These are phyloP conservation scores for Phlyctochytrium bullatum DNA, from an alignment of 192 early-diverging fungal genomes.

Conservation along the genomic window DNA sequence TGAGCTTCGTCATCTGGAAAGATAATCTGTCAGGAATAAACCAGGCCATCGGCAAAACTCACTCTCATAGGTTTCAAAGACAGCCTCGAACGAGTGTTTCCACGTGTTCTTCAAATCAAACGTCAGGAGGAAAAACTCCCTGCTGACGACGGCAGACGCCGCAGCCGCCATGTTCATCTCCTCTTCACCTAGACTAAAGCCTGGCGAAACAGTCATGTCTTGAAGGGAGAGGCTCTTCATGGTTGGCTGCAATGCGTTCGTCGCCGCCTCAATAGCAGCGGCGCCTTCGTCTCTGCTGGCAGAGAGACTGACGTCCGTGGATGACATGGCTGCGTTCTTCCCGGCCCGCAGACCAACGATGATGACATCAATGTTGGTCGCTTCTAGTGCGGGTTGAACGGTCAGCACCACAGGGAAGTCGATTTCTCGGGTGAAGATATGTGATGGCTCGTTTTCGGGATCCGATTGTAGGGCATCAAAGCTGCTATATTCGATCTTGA, in stretches of 20 bases:
- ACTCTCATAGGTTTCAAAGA: slow-evolving; percentile 68
- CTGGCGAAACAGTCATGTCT: not conserved
- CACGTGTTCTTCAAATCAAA: slow-evolving; percentile 76
- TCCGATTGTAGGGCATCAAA: slow-evolving; percentile 11
- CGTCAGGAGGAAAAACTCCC: slow-evolving; percentile 71
- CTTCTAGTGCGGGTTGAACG: slow-evolving; percentile 61
- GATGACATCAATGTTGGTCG: slow-evolving; percentile 64
- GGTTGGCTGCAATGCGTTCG: not conserved
- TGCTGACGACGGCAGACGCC: not conserved
- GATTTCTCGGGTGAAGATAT: slow-evolving; percentile 67
- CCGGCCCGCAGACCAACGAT: slow-evolving; percentile 1
- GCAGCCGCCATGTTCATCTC: slow-evolving; percentile 36
- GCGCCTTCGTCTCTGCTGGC: slow-evolving; percentile 45
- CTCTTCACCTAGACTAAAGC: slow-evolving; percentile 3
- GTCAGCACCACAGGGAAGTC: slow-evolving; percentile 68
- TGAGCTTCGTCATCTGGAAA: slow-evolving; percentile 3
- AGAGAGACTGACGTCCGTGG: slow-evolving; percentile 2
- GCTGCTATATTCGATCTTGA: slow-evolving; percentile 72
- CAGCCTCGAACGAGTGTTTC: slow-evolving; percentile 69
- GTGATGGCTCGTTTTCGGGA: not conserved
- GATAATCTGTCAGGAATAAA: not conserved
- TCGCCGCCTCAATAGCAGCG: slow-evolving; percentile 36
- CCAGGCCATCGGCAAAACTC: not conserved
- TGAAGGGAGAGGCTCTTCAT: slow-evolving; percentile 11
- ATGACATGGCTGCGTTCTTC: slow-evolving; percentile 8